Conservation (phyloP, 768 basidiomycete genomes). For the Phanerochaete carnosa region DNA sequence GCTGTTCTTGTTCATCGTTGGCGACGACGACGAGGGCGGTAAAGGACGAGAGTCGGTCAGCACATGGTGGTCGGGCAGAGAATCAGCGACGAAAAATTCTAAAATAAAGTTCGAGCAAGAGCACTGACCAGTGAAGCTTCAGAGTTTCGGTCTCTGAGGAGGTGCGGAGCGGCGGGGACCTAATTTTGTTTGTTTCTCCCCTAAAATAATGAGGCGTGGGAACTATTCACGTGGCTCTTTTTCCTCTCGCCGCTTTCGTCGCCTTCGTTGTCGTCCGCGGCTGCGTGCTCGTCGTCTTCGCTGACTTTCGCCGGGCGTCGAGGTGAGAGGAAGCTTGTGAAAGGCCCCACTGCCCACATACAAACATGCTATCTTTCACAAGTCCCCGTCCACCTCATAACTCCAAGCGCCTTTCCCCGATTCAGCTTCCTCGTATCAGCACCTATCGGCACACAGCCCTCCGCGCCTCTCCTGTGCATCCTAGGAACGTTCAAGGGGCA, state of each 20-base stretch:
- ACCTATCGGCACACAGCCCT: constrained; percentile 9
- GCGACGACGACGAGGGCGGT: constrained; percentile 11
- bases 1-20: constrained; percentile 18
- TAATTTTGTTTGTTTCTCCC: constrained; percentile 12
- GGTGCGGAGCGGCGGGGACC: constrained; percentile 19
- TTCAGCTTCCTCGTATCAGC: constrained; percentile 12
- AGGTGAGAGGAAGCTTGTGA: constrained; percentile 1
- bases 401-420: constrained; percentile 1
- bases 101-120: constrained; percentile 64
- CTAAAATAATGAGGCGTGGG: constrained; percentile 10
- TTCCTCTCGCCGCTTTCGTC: not conserved
- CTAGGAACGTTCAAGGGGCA: constrained; percentile 8
- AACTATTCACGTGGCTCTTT: constrained; percentile 7
- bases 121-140: constrained; percentile 69
- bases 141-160: constrained; percentile 42
- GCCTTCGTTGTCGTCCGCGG: not conserved
- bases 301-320: not conserved
- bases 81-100: constrained; percentile 23
- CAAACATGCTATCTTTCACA: constrained; percentile 8
- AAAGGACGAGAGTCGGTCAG: constrained; percentile 23
- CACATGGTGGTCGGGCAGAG: constrained; percentile 25
- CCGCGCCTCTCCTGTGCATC: not conserved
- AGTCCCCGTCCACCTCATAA: not conserved
- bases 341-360: not conserved
- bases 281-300: not conserved